Conservation (phyloP, 345 rosid species). For the Noccaea caerulescens region DNA sequence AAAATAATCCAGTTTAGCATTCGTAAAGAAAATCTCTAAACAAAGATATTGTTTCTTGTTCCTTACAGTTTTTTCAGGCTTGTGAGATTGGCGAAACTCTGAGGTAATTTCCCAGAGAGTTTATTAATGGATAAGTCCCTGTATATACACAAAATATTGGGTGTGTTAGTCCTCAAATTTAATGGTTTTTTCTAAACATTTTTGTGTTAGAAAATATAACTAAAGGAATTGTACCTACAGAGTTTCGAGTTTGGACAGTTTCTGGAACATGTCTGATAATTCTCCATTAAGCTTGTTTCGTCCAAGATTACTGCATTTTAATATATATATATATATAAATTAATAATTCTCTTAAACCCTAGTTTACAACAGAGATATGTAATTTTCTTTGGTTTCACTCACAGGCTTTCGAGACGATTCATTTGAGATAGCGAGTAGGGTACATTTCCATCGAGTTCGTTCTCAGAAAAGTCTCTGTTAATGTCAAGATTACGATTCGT, state of each 20-base stretch:
- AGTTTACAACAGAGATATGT: constrained; percentile 6
- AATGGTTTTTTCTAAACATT: background rate
- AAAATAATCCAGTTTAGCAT: background rate
- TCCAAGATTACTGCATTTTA: constrained; percentile 61
- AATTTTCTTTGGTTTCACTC: constrained; percentile 40
- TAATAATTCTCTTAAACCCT: constrained; percentile 4
- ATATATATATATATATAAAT: background rate
- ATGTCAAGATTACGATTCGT: constrained; percentile 22
- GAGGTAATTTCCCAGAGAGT: constrained; percentile 75
- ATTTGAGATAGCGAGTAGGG: constrained; percentile 90
- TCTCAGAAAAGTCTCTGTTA: constrained; percentile 83
- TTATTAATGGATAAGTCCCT: constrained; percentile 77
- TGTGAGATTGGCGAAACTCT: constrained; percentile 63
- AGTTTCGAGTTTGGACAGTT: constrained; percentile 62
- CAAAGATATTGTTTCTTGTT: constrained; percentile 2
- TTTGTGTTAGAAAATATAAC: background rate
- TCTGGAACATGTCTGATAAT: constrained; percentile 79
- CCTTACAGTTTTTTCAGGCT: constrained; percentile 72
- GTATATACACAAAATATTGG: constrained; percentile 27
- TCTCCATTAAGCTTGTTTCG: constrained; percentile 77
- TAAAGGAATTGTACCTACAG: constrained; percentile 63
- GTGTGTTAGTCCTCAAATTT: constrained; percentile 22
- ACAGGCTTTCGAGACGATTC: constrained; percentile 63
- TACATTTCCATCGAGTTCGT: constrained; percentile 68
- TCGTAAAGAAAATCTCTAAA: background rate